Evolutionary conservation across 1,284 basidiomycete species (phyloP).

Genomic region (Trametes polyzona): DNA sequence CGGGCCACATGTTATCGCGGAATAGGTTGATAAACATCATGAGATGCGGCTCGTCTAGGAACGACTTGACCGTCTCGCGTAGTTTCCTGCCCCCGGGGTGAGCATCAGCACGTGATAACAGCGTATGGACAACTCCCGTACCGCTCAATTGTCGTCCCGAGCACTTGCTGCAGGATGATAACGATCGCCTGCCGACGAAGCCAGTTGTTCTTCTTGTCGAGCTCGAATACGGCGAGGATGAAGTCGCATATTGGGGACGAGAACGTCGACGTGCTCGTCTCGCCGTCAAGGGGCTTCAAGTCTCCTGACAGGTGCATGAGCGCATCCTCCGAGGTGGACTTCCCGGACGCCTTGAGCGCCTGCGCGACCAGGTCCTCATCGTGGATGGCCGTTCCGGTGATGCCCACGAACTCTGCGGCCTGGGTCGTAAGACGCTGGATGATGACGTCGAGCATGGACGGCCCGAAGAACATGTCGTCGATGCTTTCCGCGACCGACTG

Average conservation of each 20-base stretch:
- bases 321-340: constrained; percentile 64
- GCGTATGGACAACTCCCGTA: constrained; percentile 37
- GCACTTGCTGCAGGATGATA: constrained; percentile 92
- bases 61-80: constrained; percentile 72
- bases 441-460: constrained; percentile 94
- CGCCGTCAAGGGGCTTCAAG: constrained; percentile 80
- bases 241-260: constrained; percentile 95
- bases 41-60: constrained; percentile 70
- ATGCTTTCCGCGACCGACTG: constrained; percentile 89
- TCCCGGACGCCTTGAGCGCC: constrained; percentile 72
- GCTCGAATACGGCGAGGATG: constrained; percentile 90
- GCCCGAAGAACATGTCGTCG: constrained; percentile 92
- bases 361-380: constrained; percentile 85
- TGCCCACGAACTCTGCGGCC: constrained; percentile 84
- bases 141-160: constrained; percentile 96
- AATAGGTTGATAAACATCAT: constrained; percentile 69
- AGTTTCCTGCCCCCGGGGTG: constrained; percentile 66
- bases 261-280: constrained; percentile 85
- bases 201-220: constrained; percentile 97
- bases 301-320: constrained; percentile 72
- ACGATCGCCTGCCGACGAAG: constrained; percentile 94
- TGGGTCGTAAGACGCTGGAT: constrained; percentile 87
- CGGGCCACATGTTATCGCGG: constrained; percentile 82
- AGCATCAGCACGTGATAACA: neutral
- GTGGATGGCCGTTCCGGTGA: constrained; percentile 77